A percentile compares a stretch with the other conserved stretches of the same genome.
These are phyloP conservation scores for Tephrocybe sp. DNA, from an alignment of 768 basidiomycete genomes.

Conservation along the genomic window DNA sequence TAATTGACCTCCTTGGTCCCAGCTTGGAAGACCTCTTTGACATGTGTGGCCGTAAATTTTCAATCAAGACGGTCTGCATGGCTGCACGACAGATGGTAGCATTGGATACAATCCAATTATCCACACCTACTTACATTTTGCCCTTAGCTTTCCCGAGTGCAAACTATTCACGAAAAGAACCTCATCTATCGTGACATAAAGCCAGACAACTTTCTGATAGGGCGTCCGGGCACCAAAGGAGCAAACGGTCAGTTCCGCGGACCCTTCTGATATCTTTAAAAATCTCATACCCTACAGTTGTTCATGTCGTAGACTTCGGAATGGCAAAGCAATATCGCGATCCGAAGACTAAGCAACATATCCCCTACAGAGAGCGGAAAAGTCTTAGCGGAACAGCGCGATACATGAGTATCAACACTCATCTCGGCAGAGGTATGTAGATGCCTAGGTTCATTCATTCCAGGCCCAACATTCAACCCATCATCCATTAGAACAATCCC, in stretches of 20 bases:
- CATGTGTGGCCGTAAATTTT: conserved; percentile 98
- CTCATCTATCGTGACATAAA: conserved; percentile 99
- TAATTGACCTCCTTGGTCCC: conserved; percentile 96
- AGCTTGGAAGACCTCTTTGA: conserved; percentile 98
- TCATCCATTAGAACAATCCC: conserved; percentile 67
- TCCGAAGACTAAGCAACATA: conserved; percentile 99
- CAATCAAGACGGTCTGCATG: conserved; percentile 98
- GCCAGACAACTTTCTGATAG: conserved; percentile 98
- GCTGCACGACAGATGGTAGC: conserved; percentile 95
- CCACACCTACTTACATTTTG: conserved; percentile 8
- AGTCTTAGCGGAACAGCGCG: conserved; percentile 95
- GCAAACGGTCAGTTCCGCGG: conserved; percentile 61
- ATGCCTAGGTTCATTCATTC: conserved; percentile 18
- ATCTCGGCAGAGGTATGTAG: conserved; percentile 93
- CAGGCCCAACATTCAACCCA: conserved; percentile 8
- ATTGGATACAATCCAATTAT: conserved; percentile 4
- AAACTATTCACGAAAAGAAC: conserved; percentile 99
- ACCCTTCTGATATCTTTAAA: neutral
- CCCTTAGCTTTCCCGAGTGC: conserved; percentile 84
- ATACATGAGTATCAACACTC: conserved; percentile 99
- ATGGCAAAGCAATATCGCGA: conserved; percentile 99
- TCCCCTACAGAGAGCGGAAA: conserved; percentile 98
- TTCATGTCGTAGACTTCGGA: conserved; percentile 98
- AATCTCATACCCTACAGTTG: conserved; percentile 41
- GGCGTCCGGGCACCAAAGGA: conserved; percentile 88